Evolutionary conservation across 1,284 basidiomycete genomes (phyloP).

Genomic region (Ustilago sp.): DNA sequence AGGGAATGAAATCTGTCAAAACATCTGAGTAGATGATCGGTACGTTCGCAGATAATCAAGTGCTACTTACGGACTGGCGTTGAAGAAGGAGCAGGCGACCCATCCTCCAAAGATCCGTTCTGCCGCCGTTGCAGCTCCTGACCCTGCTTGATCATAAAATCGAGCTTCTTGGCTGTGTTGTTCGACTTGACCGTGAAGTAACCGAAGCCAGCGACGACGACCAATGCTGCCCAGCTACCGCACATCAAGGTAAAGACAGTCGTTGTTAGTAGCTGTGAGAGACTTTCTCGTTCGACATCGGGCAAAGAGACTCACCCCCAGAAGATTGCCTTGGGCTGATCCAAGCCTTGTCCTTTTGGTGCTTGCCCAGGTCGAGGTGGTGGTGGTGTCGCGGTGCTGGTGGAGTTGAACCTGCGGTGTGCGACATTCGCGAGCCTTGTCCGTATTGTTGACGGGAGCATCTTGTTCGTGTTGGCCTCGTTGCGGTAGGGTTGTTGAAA

Average conservation of each 20-base stretch:
- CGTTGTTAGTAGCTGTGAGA: not conserved
- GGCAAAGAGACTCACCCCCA: constrained; percentile 34
- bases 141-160: constrained; percentile 51
- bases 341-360: constrained; percentile 30
- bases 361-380: not conserved
- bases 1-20: too few species aligned
- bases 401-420: constrained; percentile 10
- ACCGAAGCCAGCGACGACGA: constrained; percentile 45
- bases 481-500: not conserved
- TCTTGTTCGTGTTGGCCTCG: not conserved
- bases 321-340: constrained; percentile 48
- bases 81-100: not conserved
- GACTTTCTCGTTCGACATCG: too few species aligned
- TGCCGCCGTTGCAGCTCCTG: constrained; percentile 25
- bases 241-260: not conserved
- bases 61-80: constrained; percentile 31
- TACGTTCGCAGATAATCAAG: too few species aligned
- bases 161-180: constrained; percentile 52
- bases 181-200: constrained; percentile 52
- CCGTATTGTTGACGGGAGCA: constrained; percentile 14
- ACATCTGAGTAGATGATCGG: too few species aligned
- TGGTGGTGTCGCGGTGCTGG: not conserved
- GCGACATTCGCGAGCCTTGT: not conserved
- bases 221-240: constrained; percentile 40
- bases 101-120: constrained; percentile 2